Evolutionary conservation across 306 rosid species (phyloP), one percentile per base, ranked within the genome.

Genomic region (Trichosanthes truncata): DNA sequence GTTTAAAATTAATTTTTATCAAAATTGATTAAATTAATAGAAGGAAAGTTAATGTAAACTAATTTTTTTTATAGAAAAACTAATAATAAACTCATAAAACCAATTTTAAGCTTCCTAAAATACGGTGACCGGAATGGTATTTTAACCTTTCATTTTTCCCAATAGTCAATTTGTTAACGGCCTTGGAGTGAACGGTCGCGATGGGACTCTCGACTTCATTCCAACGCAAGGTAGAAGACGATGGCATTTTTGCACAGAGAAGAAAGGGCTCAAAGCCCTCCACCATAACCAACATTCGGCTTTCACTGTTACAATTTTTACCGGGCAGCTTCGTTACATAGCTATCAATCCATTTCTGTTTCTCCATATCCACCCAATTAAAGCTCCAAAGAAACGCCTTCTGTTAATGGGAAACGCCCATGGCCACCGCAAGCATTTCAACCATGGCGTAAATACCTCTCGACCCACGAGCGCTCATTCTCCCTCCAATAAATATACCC

Each of bases 361-460:
- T 52, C 76, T 36, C 33, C 13, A 29, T 73, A 18, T 26, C 43
- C 21, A 62, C 80, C 48, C 65, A 66, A 82, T 45, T 49, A 46
- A 31, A 73, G 17, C 41, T 41, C 20, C 26, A 71, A 81, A n/a
- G 59, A 71, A 81, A 29, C 66, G 71, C 45, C 66, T 31, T 51
- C 49, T 68, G 74, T 81, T 23, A 83, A 93, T 93, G 97, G 98
- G 93, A 40, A 90, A 91, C 92, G 43, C 79, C 60, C 90, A 87
- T 55, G 65, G 82, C 61, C 91, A 84, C 77, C 80, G 79, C 45
- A 86, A 81, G 83, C 87, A 25, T 76, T 73, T 76, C 60, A 80
- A 86, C 79, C 65, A 71, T 71, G 76, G 59, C 84, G 68, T 85
- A 26, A 13, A 26, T 33, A 43, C 83, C 41, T 66, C 80, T 63